A percentile compares a stretch with the other conserved stretches of the same genome.
phyloP scores from a whole-genome alignment of 2,329 filamentous ascomycete species.

The Colletotrichum gloeosporioides region DNA sequence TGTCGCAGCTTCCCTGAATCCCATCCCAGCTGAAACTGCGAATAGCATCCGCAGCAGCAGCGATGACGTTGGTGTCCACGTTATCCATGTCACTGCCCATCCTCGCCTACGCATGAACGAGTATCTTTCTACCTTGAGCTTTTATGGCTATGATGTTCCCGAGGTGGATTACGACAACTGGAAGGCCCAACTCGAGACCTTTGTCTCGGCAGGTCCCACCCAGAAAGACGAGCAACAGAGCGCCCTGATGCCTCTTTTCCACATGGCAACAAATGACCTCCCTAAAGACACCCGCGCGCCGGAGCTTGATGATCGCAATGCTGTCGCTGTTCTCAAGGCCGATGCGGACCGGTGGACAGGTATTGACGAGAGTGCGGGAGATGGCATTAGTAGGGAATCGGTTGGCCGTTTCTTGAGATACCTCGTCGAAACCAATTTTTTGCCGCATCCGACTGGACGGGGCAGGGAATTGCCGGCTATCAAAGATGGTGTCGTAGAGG shows the following conservation, averaged over 20 bases:
- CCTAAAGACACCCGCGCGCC: conserved; percentile 53
- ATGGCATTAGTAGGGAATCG: conserved; percentile 63
- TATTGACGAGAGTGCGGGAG: conserved; percentile 55
- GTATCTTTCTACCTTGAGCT: conserved; percentile 73
- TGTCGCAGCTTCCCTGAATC: conserved; percentile 70
- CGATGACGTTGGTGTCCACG: conserved; percentile 41
- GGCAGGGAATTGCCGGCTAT: conserved; percentile 29
- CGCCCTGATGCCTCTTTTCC: conserved; percentile 66
- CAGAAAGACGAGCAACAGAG: neutral
- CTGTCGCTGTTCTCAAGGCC: conserved; percentile 59
- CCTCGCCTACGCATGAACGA: conserved; percentile 80
- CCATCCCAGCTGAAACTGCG: conserved; percentile 38
- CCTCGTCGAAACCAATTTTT: conserved; percentile 34
- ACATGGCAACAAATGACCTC: conserved; percentile 73
- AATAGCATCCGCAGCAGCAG: neutral
- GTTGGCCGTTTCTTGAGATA: conserved; percentile 51
- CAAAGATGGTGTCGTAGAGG: conserved; percentile 21
- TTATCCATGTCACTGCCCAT: conserved; percentile 81
- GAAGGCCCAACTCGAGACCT: conserved; percentile 43
- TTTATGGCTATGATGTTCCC: conserved; percentile 75
- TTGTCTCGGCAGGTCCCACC: neutral
- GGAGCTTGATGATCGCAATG: conserved; percentile 75
- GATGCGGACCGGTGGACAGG: conserved; percentile 55
- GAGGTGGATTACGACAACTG: conserved; percentile 72
- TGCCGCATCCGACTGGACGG: conserved; percentile 21